Base-by-base conservation (phyloP, 116 monocot species). In the Phalaenopsis hybrid region DNA sequence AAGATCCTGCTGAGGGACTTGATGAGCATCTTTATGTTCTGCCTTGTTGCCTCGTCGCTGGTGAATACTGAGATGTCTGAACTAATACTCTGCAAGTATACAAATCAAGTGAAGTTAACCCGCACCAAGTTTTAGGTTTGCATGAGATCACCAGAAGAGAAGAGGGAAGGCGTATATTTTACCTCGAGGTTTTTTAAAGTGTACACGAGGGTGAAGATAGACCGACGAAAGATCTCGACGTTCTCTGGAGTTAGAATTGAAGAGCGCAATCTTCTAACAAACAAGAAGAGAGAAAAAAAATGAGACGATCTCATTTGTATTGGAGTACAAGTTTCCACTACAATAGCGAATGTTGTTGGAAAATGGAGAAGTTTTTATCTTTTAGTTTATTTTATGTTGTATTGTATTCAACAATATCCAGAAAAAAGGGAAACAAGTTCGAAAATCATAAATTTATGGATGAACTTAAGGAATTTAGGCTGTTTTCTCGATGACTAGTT, bases 111-210 rank as follows among this genome's bases (percentile, higher is more conserved):
- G 23, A 46, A 78, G 20, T 41, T n/a, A 57, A 15, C 8, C 6
- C 18, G 70, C 31, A 17, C 11, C 48, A 2, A 25, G 2, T 5
- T 72, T 78, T 43, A 1, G 4, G 17, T 44, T 25, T 15, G 37
- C 44, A 84, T 58, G 28, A 78, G 8, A 28, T 73, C 12, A 50
- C 15, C 48, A 81, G 10, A 8, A 31, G 77, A 51, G 21, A 20
- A 31, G 77, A 51, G 44, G 15, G 6, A 16, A 49, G 20, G 3
- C 4, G 45, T 6, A 18, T 61, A 63, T 17, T 78, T 18, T 33
- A 94, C 96, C 96, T 96, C 96, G 33, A 96, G 81, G 72, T 94
- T 94, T 83, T 90, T 92, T 79, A 96, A 79, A 31, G 94, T 96
- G 81, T 84, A 91, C 50, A 92, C 81, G 6, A 96, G 90, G 3